These are phyloP conservation scores for Podosphaera fusca DNA, from an alignment of 2,329 filamentous ascomycete species.

Conservation along the genomic window DNA sequence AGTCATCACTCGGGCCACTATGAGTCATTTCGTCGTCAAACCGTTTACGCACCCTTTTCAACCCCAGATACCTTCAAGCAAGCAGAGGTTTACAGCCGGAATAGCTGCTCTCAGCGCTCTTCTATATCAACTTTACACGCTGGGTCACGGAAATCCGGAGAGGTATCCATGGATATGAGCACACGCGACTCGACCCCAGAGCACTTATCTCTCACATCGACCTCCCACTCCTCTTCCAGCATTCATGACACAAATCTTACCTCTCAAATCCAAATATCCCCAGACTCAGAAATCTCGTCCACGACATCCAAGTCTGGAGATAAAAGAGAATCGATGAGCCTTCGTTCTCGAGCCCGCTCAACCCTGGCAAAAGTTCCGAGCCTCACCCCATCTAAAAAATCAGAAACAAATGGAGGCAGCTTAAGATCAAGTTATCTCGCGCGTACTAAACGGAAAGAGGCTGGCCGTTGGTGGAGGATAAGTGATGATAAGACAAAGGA, in stretches of 20 bases:
- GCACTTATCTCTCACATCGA: conserved; percentile 11
- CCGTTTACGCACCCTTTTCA: conserved; percentile 54
- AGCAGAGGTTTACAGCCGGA: conserved; percentile 38
- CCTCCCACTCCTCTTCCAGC: conserved; percentile 8
- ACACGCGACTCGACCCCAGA: conserved; percentile 12
- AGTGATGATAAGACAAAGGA: conserved; percentile 95
- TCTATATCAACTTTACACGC: conserved; percentile 15
- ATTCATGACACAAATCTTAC: conserved; percentile 4
- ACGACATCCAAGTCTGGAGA: conserved; percentile 5
- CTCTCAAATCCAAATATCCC: neutral
- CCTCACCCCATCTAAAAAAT: neutral
- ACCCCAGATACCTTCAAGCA: conserved; percentile 60
- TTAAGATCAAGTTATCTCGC: neutral
- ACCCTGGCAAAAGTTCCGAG: conserved; percentile 22
- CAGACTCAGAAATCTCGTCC: conserved; percentile 3
- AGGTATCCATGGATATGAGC: conserved; percentile 7
- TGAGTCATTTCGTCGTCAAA: conserved; percentile 81
- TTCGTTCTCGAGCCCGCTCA: conserved; percentile 33
- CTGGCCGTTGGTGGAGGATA: conserved; percentile 79
- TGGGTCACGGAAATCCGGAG: conserved; percentile 14
- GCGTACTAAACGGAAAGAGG: conserved; percentile 21
- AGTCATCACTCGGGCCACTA: conserved; percentile 94
- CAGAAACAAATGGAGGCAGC: neutral
- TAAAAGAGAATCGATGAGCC: conserved; percentile 19
- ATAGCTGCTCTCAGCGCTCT: conserved; percentile 10